Base-by-base conservation (phyloP, 129 eudicot genomes). In the Heracleum sosnowskyi region DNA sequence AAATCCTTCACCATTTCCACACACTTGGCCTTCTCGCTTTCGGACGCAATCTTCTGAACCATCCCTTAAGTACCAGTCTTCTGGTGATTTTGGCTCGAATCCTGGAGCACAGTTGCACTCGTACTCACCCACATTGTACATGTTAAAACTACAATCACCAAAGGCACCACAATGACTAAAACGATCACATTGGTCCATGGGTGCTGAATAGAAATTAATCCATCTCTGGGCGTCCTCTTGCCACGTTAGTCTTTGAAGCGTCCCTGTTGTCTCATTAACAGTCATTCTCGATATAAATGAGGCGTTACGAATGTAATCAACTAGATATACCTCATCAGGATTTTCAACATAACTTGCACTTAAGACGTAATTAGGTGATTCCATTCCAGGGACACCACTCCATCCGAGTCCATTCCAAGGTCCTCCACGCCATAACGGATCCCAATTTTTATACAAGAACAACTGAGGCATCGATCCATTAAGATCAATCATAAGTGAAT, bases 291-390 rank as follows among this genome's bases (percentile, higher is more conserved):
- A 69, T 7, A 69, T 29, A 17, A 69, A 29, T 18, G 74, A 69
- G 74, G 74, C 1, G 11, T 69, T 35, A 36, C 42, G 74, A 18
- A 29, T 16, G 16, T 20, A 18, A 69, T 28, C 35, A 34, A 33
- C 42, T 29, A 29, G 2, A 41, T 34, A 31, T 18, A 69, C 74
- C 74, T 69, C 74, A 7, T 69, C 74, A 6, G 16, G 15, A 69
- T 69, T 69, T 5, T 69, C 74, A 69, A 69, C 74, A 35, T 69
- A 69, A 62, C 5, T 49, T 49, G n/a, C 57, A 49, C 57, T 49
- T 18, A 49, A 49, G n/a, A 49, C 57, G 57, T 49, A 49, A 18
- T 49, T 18, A 18, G 57, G 57, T 17, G 57, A 49, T 49, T n/a
- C 57, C 57, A 49, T 49, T 49, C 57, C 57, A 18, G 57, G 57